Conservation (phyloP, 1,139 yeast species). For the Yamadazyma friedrichii region DNA sequence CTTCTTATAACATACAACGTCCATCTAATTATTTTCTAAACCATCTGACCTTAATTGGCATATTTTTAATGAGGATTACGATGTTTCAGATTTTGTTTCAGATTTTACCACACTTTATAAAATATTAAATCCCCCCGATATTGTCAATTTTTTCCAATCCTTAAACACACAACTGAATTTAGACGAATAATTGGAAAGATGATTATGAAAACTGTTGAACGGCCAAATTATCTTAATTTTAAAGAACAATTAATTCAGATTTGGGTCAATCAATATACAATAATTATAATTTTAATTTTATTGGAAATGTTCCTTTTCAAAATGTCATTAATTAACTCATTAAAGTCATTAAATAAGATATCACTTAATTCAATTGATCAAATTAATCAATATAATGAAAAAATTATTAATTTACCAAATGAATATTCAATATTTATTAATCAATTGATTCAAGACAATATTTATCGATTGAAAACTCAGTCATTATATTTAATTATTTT, state of each 20-base stretch:
- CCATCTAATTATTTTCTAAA: no score
- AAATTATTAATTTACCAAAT: conserved; percentile 9
- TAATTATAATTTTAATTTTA: conserved; percentile 43
- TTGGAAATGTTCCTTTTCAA: conserved; percentile 52
- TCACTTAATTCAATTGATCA: conserved; percentile 19
- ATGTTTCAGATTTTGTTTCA: no score
- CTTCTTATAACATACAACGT: no score
- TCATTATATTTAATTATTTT: conserved; percentile 31
- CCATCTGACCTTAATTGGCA: no score
- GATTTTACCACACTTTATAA: no score
- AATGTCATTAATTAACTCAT: conserved; percentile 35
- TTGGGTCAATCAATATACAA: conserved; percentile 57
- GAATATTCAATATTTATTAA: conserved; percentile 57
- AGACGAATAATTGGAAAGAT: no score
- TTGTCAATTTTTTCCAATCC: no score
- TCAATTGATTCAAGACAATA: conserved; percentile 41
- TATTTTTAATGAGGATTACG: no score
- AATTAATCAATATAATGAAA: conserved; percentile 14
- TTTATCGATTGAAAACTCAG: conserved; percentile 48
- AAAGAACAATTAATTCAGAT: conserved; percentile 54
- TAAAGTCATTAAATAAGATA: conserved; percentile 32
- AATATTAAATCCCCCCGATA: no score
- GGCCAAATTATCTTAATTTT: conserved; percentile 25
- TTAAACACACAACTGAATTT: no score
- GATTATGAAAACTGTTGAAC: no score